Evolutionary conservation across 2,329 filamentous ascomycete species (phyloP), one percentile per base, ranked within the genome.

Genomic region (Exophiala spinifera): DNA sequence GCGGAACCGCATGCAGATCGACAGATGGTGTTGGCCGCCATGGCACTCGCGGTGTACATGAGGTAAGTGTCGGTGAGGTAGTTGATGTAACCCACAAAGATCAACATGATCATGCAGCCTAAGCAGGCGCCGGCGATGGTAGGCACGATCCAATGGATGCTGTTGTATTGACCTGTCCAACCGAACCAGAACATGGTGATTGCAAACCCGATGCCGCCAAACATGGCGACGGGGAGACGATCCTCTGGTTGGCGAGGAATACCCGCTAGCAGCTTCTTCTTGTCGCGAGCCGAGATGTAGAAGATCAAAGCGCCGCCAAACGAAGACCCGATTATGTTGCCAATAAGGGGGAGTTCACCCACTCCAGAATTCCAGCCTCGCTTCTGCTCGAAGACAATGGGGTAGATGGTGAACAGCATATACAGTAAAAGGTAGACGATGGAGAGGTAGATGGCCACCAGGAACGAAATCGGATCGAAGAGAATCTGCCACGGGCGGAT

Each of bases 101-200:
- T 67, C 17, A 74, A 66, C 11, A 75, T 50, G 46, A 78, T 74
- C 2, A 68, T 3, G 68, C 66, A 0, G 71, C 56, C n/a, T 1
- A 78, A 66, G 53, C 76, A 73, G 14, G 70, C 69, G 1, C 75
- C 75, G 1, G 74, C 75, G 21, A 78, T 59, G 0, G 70, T 72
- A 0, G 75, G 75, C 1, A 77, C 75, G 25, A 76, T 70, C 76
- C 76, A 79, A 56, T 74, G 73, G 3, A 76, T 61, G 47, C 58
- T 61, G 54, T 55, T 74, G 71, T 56, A 65, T 19, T 74, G 76
- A 40, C 79, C 78, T 0, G 80, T 81, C 81, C 81, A 84, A 0
- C 79, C 81, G 53, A 83, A 80, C 80, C 80, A 82, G 66, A 84
- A 82, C 13, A 83, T 72, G 14, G 78, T 77, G 39, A 81, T 65